Evolutionary conservation across 169 alveolate species (phyloP).

Genomic region (Sarcocystis neurona): DNA sequence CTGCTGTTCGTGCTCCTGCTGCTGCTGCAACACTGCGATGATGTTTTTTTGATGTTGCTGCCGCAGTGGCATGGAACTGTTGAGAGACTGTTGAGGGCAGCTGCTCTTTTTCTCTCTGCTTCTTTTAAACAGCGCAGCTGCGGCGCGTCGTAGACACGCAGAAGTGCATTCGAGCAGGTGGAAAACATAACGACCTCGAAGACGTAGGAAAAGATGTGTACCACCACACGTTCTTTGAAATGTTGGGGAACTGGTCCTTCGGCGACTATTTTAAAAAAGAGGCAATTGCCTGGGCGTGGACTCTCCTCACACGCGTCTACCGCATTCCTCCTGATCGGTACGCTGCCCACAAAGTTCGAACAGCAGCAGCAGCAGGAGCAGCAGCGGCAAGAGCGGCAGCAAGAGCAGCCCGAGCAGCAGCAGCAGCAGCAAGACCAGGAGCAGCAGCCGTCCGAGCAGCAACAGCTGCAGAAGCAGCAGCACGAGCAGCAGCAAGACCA

Average conservation of each 20-base stretch:
- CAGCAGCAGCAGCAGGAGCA: no score
- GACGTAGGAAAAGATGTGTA: slow-evolving; percentile 95
- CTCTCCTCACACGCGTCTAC: slow-evolving; percentile 87
- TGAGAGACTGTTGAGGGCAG: background rate
- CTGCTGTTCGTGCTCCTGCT: no score
- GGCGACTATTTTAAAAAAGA: slow-evolving; percentile 94
- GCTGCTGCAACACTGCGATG: no score
- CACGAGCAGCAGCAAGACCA: no score
- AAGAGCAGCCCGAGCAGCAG: no score
- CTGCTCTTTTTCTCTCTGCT: background rate
- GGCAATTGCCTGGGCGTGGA: slow-evolving; percentile 93
- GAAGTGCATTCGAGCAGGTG: slow-evolving; percentile 93
- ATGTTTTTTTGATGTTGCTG: no score
- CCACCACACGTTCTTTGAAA: slow-evolving; percentile 95
- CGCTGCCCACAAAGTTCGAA: no score
- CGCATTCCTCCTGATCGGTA: slow-evolving; percentile 77
- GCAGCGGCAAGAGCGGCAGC: no score
- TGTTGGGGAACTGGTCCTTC: slow-evolving; percentile 96
- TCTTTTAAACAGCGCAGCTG: slow-evolving; percentile 59
- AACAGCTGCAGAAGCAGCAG: background rate
- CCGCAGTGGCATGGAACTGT: no score
- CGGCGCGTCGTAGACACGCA: slow-evolving; percentile 92
- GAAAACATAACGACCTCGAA: slow-evolving; percentile 87
- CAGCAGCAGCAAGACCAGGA: background rate
- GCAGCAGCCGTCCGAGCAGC: background rate